Base-by-base conservation (phyloP, 768 basidiomycete species). In the Candolleomyces eurysporus region DNA sequence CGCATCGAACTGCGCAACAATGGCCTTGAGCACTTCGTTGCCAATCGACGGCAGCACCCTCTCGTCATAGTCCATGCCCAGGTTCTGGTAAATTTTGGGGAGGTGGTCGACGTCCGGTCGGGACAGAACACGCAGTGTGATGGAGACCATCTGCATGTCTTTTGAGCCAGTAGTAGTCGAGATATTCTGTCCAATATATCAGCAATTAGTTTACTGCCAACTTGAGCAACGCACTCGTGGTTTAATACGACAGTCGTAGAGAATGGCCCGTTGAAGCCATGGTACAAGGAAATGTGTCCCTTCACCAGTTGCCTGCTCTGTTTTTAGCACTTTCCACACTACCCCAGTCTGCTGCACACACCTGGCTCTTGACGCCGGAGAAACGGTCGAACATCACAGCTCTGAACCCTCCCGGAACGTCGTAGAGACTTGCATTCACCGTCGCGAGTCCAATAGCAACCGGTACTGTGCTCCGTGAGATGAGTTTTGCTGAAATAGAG, bases 361-460 rank as follows among this genome's bases (percentile, higher is more conserved):
- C 95, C 80, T 83, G 75, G 70, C 89, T 82, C 75, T 89, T 88
- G 54, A 97, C 96, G 69, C 95, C 96, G 50, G 90, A 84, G 72
- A 99, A 98, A 68, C 96, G 84, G 76, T 98, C 96, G 77, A 99
- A 98, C 90, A 98, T 96, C 65, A 99, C 96, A 42, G 96, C 96
- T 60, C 91, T 83, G 76, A 88, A 94, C 48, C 96, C 96, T 66
- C 96, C 85, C 53, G 96, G 96, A 46, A 97, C 95, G 79, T 84
- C 83, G 60, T 85, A 84, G 42, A 84, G 75, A 61, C 84, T 87
- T 57, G 84, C 78, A 68, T 82, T 80, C 51, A 79, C 66, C 22
- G 71, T 72, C 40, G 74, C 79, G 55, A 78, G 69, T 59, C 79
- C 79, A 39, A 85, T 71, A 50, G 78, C 79, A 57, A 84, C 66